phyloP scores from a whole-genome alignment of 768 basidiomycete genomes.

The Porpolomopsis calyptriformis region DNA sequence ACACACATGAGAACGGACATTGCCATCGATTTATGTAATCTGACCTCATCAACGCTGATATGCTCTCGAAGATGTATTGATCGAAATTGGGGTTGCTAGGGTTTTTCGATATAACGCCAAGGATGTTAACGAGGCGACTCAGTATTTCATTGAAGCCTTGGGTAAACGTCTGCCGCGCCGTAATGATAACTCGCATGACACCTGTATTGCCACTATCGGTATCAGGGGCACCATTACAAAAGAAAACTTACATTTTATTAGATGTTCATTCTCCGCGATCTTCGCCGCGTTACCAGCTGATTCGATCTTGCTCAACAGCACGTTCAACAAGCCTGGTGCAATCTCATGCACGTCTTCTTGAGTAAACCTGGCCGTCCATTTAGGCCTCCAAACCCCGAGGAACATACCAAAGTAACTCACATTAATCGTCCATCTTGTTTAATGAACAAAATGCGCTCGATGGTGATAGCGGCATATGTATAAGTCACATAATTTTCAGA shows the following conservation, averaged over 20 bases:
- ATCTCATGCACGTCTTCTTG: constrained; percentile 80
- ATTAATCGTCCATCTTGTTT: constrained; percentile 64
- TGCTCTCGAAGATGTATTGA: constrained; percentile 93
- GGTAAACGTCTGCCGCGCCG: constrained; percentile 68
- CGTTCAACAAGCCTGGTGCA: constrained; percentile 61
- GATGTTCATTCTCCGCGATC: constrained; percentile 92
- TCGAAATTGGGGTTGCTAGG: constrained; percentile 97
- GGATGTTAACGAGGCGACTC: constrained; percentile 65
- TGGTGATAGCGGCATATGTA: constrained; percentile 96
- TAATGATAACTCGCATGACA: constrained; percentile 87
- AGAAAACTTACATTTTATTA: constrained; percentile 80
- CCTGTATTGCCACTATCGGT: constrained; percentile 39
- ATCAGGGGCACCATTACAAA: not conserved
- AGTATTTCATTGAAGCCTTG: constrained; percentile 59
- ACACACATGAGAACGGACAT: not conserved
- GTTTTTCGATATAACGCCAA: constrained; percentile 85
- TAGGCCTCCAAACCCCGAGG: not conserved
- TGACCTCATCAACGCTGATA: constrained; percentile 86
- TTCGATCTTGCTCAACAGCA: constrained; percentile 73
- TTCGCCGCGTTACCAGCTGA: constrained; percentile 74
- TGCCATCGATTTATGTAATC: constrained; percentile 1
- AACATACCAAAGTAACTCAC: constrained; percentile 32
- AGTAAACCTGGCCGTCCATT: constrained; percentile 49
- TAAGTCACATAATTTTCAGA: constrained; percentile 86
- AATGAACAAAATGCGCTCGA: constrained; percentile 89